A percentile compares a stretch with the other conserved stretches of the same genome.
phyloP scores from a whole-genome alignment of 306 rosid genomes.

The Acacia melanoxylon region DNA sequence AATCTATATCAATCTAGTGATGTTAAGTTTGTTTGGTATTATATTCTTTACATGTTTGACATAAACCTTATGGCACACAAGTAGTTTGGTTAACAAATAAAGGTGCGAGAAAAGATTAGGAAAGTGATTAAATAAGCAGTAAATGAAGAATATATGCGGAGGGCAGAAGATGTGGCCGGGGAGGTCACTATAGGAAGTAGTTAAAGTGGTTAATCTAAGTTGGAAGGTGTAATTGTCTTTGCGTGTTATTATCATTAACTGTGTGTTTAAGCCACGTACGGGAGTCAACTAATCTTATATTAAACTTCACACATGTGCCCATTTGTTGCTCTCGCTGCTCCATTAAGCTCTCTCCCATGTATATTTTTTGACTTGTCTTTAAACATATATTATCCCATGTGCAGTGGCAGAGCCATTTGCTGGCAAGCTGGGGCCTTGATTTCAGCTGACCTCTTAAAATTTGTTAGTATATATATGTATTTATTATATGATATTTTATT shows the following conservation, averaged over 20 bases:
- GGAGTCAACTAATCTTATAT: not conserved
- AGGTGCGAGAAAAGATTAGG: not conserved
- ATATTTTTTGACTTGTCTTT: not conserved
- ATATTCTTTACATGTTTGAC: not conserved
- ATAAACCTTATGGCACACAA: not conserved
- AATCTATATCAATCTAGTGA: too few relatives aligned
- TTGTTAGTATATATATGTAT: too few relatives aligned
- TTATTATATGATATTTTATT: too few relatives aligned
- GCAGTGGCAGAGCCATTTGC: too few relatives aligned
- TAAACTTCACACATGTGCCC: not conserved
- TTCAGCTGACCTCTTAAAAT: too few relatives aligned
- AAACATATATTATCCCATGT: not conserved
- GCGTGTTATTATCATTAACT: not conserved
- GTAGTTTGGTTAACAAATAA: not conserved
- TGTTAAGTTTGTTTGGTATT: too few relatives aligned
- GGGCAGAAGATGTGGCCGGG: not conserved
- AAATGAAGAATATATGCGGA: not conserved
- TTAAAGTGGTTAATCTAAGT: slow-evolving; percentile 23
- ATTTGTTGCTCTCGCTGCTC: not conserved
- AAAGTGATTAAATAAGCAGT: not conserved
- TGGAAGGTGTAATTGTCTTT: not conserved
- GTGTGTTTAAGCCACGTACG: not conserved
- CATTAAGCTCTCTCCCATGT: not conserved
- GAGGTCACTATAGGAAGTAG: not conserved
- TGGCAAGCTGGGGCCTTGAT: too few relatives aligned